Base-by-base conservation (phyloP, 192 early-diverging fungal species). In the Podila minutissima region DNA sequence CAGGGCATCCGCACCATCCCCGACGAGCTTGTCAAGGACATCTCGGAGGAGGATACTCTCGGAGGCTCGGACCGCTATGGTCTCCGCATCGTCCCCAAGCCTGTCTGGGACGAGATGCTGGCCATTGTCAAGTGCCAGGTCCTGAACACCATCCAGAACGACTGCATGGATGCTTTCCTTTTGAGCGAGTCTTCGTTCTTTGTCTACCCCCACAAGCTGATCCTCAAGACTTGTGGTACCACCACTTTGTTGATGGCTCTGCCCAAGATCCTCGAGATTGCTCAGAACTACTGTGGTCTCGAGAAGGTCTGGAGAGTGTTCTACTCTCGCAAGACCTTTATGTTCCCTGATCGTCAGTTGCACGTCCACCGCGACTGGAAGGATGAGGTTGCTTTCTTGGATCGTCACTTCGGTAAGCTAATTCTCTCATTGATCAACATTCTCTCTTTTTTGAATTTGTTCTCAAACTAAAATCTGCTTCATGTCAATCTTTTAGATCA, bases 171-270 rank as follows among this genome's bases (percentile, higher is more conserved):
- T 82, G 95, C 97, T 12, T 99, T 96, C 84, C 87, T 99, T 58
- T 88, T 99, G 66, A 97, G 95, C 85, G 97, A 99, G 87, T 97
- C 95, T 19, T 97, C 96, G 57, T 94, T 99, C 91, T 99, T 99
- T 85, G 95, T 99, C 20, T 98, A 96, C 81, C 90, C 93, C n/a
- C 93, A 98, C 88, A 94, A 95, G 71, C 69, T 99, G 37, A 94
- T 99, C 59, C 86, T 99, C 67, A 99, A 99, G 88, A 99, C 97
- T 15, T 99, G 97, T 84, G 97, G 97, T 22, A 98, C 97, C 13
- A 99, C 97, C 22, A 97, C 95, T 12, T 85, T 99, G 31, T 83
- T 99, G 79, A 88, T 93, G 71, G 95, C 97, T 37, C 78, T 99
- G 61, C 94, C 95, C 48, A 85, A 90, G 62, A 93, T 99, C 57